Base-by-base conservation (phyloP, 2,329 filamentous ascomycete species). In the Gnomoniopsis smithogilvyi region DNA sequence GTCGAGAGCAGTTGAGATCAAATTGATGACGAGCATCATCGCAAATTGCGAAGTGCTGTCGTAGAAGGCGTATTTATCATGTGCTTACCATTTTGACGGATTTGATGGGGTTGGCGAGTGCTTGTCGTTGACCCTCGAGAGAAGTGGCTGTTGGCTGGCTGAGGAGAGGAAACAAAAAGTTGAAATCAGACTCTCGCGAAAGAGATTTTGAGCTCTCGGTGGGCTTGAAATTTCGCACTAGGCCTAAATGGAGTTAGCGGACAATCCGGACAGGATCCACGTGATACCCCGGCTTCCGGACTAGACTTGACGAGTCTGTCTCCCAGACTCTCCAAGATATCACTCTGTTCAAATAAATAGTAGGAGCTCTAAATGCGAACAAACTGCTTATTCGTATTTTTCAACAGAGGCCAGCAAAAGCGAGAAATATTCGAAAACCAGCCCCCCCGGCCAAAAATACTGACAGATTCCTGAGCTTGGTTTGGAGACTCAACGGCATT, bases 71-170 rank as follows among this genome's bases (percentile, higher is more conserved):
- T 67, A 56, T 64, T 66, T 64, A 68, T 78, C 67, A 76, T 66
- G 66, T 78, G 78, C 84, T 86, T 85, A 87, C 84, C 83, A 86
- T 86, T 76, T 73, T 80, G 74, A 75, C 78, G 75, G 77, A 78
- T 78, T 30, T 75, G 77, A 74, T 56, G 47, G n/a, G 75, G 76
- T 73, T 74, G 70, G 76, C 78, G 54, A 60, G 50, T 60, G 77
- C 76, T 76, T 74, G 74, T 73, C 72, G 71, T 76, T 72, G 77
- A 74, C 51, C 60, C 59, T 63, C 56, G 54, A 62, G 58, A 58
- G 59, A 61, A 61, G 47, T 49, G 55, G 19, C 24, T 41, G 51
- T 61, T 58, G 61, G 54, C 58, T 62, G 54, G 51, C 47, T 49
- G 36, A 56, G 36, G 48, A 21, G 38, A 47, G 51, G 11, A 26